phyloP scores from a whole-genome alignment of 192 early-diverging fungal genomes.

The Blastocladiella britannica region DNA sequence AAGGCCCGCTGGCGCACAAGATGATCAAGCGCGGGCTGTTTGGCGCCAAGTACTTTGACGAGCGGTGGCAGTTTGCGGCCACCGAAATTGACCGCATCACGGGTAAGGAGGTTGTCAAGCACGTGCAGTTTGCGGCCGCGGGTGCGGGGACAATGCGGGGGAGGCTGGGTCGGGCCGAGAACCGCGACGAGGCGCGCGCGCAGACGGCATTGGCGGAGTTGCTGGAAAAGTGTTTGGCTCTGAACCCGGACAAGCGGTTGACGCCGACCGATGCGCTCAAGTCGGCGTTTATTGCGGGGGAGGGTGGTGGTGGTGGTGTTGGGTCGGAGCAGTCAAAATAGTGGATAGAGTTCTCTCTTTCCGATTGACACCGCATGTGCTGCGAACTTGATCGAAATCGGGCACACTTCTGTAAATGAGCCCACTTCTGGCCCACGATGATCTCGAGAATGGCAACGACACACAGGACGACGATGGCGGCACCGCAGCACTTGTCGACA shows the following conservation, averaged over 20 bases:
- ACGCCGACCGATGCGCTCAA: constrained; percentile 62
- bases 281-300: constrained; percentile 57
- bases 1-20: constrained; percentile 68
- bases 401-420: no score
- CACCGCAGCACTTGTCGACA: no score
- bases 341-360: no score
- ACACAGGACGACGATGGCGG: no score
- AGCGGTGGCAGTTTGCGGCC: constrained; percentile 41
- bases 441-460: no score
- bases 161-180: constrained; percentile 28
- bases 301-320: constrained; percentile 3
- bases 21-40: constrained; percentile 70
- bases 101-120: constrained; percentile 43
- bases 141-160: constrained; percentile 44
- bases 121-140: constrained; percentile 43
- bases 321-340: no score
- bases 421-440: no score
- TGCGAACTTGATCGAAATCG: no score
- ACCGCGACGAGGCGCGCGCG: constrained; percentile 31
- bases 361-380: no score
- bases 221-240: constrained; percentile 56
- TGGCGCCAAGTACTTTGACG: constrained; percentile 69
- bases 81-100: constrained; percentile 39
- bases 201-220: constrained; percentile 56
- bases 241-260: constrained; percentile 78